phyloP scores from a whole-genome alignment of 768 basidiomycete genomes.

The Lactifluus volemus region DNA sequence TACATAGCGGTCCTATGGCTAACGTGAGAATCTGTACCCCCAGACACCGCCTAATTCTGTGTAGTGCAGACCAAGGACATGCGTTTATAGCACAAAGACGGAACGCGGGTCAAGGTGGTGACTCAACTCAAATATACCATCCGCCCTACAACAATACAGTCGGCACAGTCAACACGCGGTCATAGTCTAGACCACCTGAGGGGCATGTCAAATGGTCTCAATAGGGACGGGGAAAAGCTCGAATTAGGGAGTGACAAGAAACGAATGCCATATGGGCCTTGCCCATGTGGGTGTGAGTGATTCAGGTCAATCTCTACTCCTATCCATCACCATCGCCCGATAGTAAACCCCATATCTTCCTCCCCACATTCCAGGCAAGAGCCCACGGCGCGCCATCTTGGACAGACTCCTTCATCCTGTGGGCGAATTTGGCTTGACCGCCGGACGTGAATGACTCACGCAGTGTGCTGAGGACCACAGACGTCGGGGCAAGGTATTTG shows the following conservation, averaged over 20 bases:
- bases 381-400: constrained; percentile 49
- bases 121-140: not conserved
- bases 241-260: constrained; percentile 1
- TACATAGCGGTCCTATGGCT: not conserved
- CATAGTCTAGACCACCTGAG: not conserved
- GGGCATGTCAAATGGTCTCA: not conserved
- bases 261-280: not conserved
- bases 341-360: constrained; percentile 29
- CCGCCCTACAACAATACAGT: not conserved
- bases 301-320: not conserved
- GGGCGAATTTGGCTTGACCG: constrained; percentile 47
- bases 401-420: constrained; percentile 55
- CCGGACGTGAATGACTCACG: constrained; percentile 49
- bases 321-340: constrained; percentile 18
- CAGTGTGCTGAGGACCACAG: constrained; percentile 41
- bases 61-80: not conserved
- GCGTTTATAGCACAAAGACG: not conserved
- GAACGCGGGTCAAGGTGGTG: not conserved
- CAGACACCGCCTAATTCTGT: not conserved
- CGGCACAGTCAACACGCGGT: not conserved
- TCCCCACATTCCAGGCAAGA: constrained; percentile 33
- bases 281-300: not conserved
- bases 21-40: constrained; percentile 9
- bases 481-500: constrained; percentile 50
- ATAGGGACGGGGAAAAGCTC: not conserved